Evolutionary conservation across 2,329 filamentous ascomycete genomes (phyloP).

Genomic region (Xylaria multiplex): DNA sequence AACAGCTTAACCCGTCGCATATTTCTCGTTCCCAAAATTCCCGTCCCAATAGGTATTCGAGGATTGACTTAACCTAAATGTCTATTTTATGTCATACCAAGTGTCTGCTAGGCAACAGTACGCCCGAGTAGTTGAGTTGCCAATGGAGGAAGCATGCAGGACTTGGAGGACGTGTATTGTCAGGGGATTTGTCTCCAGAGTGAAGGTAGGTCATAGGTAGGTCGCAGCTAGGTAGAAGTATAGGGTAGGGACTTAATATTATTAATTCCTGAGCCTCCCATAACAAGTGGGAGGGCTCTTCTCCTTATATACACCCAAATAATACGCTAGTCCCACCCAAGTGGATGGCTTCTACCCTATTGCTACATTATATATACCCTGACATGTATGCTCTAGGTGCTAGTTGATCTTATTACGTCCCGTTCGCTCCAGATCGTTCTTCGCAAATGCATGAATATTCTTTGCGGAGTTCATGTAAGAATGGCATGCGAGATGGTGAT

Average conservation of each 20-base stretch:
- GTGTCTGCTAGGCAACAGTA: constrained; percentile 46
- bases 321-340: too few relatives aligned
- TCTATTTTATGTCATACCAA: constrained; percentile 44
- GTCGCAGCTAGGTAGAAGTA: too few relatives aligned
- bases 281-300: too few relatives aligned
- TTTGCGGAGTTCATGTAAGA: constrained; percentile 5
- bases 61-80: constrained; percentile 46
- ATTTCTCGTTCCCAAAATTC: constrained; percentile 42
- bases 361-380: too few relatives aligned
- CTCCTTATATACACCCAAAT: too few relatives aligned
- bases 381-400: constrained; percentile 35
- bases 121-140: constrained; percentile 44
- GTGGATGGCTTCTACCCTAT: too few relatives aligned
- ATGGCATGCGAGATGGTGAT: background rate
- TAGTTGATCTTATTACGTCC: constrained; percentile 35
- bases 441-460: constrained; percentile 12
- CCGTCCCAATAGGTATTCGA: constrained; percentile 43
- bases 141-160: constrained; percentile 43
- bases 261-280: too few relatives aligned
- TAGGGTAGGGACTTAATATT: too few relatives aligned
- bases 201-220: too few relatives aligned
- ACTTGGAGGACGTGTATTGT: constrained; percentile 35
- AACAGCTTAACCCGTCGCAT: constrained; percentile 34
- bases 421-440: constrained; percentile 31
- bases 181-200: too few relatives aligned